Percentiles rank a stretch among this genome's conserved stretches.
Evolutionary conservation across 257 asterid genomes (phyloP).

Genomic region (Leptodermis oblonga): DNA sequence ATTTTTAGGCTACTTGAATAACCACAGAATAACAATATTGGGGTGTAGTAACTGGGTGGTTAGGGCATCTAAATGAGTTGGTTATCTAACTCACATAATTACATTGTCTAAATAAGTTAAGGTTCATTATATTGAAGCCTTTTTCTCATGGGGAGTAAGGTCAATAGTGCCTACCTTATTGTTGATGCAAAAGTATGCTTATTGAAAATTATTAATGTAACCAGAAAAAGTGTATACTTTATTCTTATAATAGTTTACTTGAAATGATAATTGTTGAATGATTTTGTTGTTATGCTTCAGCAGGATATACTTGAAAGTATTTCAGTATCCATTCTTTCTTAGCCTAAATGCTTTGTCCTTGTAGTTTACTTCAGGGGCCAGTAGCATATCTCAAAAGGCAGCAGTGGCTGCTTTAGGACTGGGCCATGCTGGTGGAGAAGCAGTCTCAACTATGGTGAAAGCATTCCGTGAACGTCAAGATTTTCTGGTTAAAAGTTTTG

Average conservation of each 20-base stretch:
- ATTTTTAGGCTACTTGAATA: no score
- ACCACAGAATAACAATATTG: no score
- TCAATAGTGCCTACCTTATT: background rate
- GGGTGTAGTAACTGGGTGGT: background rate
- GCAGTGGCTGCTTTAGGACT: slow-evolving; percentile 84
- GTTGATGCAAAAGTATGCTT: slow-evolving; percentile 24
- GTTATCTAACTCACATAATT: background rate
- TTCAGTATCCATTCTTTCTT: slow-evolving; percentile 25
- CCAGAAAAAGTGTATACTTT: background rate
- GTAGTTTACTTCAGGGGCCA: slow-evolving; percentile 94
- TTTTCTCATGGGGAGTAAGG: background rate
- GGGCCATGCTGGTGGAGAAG: slow-evolving; percentile 94
- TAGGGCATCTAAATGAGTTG: background rate
- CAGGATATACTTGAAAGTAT: background rate
- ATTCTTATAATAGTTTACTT: background rate
- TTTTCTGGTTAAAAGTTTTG: slow-evolving; percentile 69
- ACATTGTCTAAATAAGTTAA: background rate
- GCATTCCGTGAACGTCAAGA: slow-evolving; percentile 92
- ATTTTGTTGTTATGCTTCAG: background rate
- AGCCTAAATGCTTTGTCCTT: slow-evolving; percentile 11
- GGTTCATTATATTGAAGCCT: background rate
- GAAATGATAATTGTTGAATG: background rate
- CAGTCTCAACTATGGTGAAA: slow-evolving; percentile 70
- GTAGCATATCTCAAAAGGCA: slow-evolving; percentile 92
- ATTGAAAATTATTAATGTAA: slow-evolving; percentile 7